Evolutionary conservation across 2,329 filamentous ascomycete species (phyloP).

Genomic region (Hypocreales sp.): DNA sequence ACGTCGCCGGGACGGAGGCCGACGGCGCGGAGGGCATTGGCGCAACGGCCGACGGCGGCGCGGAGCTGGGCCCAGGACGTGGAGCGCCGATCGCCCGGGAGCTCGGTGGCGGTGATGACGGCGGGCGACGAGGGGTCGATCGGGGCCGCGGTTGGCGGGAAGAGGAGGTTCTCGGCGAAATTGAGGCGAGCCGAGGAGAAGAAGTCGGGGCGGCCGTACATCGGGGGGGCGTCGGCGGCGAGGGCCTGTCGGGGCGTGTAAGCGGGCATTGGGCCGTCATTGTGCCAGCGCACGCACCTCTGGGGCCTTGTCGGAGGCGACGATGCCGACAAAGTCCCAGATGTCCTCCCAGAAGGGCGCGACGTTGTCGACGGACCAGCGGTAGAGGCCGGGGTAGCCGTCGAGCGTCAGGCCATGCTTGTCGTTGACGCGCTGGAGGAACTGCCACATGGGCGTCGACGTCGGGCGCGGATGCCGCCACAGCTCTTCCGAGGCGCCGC

Average conservation of each 20-base stretch:
- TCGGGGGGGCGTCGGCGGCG: constrained; percentile 43
- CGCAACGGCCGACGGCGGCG: constrained; percentile 59
- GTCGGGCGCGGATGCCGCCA: constrained; percentile 57
- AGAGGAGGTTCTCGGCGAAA: constrained; percentile 90
- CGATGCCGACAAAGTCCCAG: constrained; percentile 71
- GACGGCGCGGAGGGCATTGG: constrained; percentile 50
- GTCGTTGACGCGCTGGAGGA: constrained; percentile 52
- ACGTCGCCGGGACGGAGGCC: constrained; percentile 43
- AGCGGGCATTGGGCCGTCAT: background rate
- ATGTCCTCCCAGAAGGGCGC: constrained; percentile 70
- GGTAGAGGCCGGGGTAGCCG: constrained; percentile 61
- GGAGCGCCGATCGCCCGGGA: constrained; percentile 37
- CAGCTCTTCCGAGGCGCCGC: constrained; percentile 28
- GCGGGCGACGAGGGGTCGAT: constrained; percentile 45
- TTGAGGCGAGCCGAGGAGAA: constrained; percentile 70
- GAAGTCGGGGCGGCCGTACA: constrained; percentile 82
- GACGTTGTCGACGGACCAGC: constrained; percentile 70
- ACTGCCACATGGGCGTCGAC: constrained; percentile 56
- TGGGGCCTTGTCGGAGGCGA: constrained; percentile 46
- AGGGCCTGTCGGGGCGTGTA: constrained; percentile 39
- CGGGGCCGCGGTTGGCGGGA: constrained; percentile 34
- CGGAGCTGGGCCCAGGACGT: constrained; percentile 68
- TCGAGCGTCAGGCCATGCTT: constrained; percentile 47
- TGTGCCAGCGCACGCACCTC: constrained; percentile 25
- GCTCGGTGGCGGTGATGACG: constrained; percentile 69